These are phyloP conservation scores for Chaetothyriales sp. DNA, from an alignment of 2,329 filamentous ascomycete genomes.

Conservation along the genomic window DNA sequence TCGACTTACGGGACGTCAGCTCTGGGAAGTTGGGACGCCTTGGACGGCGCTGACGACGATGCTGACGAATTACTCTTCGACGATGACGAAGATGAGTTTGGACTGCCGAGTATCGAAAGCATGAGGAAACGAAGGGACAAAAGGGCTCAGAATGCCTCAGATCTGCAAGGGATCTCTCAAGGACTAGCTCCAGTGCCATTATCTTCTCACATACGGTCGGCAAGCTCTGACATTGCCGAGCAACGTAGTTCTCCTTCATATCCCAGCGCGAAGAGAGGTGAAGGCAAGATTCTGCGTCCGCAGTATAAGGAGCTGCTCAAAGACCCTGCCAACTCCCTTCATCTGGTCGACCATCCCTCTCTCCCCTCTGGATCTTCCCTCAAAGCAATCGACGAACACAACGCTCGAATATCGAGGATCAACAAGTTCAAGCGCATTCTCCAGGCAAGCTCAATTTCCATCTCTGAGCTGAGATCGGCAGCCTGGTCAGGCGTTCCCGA, in stretches of 20 bases:
- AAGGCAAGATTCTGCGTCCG: constrained; percentile 88
- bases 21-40: constrained; percentile 67
- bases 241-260: constrained; percentile 73
- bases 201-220: constrained; percentile 43
- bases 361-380: constrained; percentile 58
- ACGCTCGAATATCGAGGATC: constrained; percentile 78
- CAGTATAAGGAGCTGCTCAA: constrained; percentile 94
- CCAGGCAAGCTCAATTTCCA: constrained; percentile 76
- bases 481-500: constrained; percentile 92
- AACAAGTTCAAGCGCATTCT: constrained; percentile 97
- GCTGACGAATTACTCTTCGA: constrained; percentile 57
- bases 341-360: constrained; percentile 79
- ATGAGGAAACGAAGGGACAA: constrained; percentile 60
- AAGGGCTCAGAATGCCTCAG: constrained; percentile 22
- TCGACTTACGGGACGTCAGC: constrained; percentile 48
- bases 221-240: constrained; percentile 88
- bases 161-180: neutral
- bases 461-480: constrained; percentile 67
- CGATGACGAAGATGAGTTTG: constrained; percentile 89
- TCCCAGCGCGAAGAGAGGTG: constrained; percentile 73
- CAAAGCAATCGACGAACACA: constrained; percentile 77
- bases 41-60: constrained; percentile 53
- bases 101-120: constrained; percentile 78
- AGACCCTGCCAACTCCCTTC: constrained; percentile 81
- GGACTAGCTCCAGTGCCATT: constrained; percentile 8